phyloP scores from a whole-genome alignment of 768 basidiomycete genomes.

The Daedaleopsis nitida region DNA sequence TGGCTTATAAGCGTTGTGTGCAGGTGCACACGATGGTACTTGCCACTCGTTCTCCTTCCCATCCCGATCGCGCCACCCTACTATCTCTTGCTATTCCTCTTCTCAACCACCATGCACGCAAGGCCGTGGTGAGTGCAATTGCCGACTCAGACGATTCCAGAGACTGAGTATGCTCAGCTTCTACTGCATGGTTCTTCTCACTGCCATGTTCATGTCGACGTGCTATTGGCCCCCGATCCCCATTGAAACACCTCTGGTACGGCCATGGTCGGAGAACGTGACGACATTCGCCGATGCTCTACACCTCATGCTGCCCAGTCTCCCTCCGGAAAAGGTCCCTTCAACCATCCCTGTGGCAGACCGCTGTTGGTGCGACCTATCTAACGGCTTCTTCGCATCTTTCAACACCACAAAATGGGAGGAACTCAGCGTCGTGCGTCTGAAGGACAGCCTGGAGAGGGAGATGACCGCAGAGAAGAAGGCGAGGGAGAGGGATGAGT shows the following conservation, averaged over 20 bases:
- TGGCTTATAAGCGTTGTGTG: not conserved
- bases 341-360: slow-evolving; percentile 67
- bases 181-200: slow-evolving; percentile 82
- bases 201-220: slow-evolving; percentile 82
- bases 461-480: slow-evolving; percentile 24
- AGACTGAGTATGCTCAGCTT: slow-evolving; percentile 48
- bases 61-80: slow-evolving; percentile 80
- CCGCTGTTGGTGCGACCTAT: slow-evolving; percentile 87
- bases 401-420: slow-evolving; percentile 82
- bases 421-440: slow-evolving; percentile 55
- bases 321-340: slow-evolving; percentile 47
- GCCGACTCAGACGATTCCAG: too few relatives aligned
- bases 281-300: slow-evolving; percentile 74
- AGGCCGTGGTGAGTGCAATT: slow-evolving; percentile 69
- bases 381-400: slow-evolving; percentile 69
- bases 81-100: slow-evolving; percentile 75
- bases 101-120: slow-evolving; percentile 79
- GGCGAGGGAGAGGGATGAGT: slow-evolving; percentile 1
- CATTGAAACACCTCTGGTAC: slow-evolving; percentile 58
- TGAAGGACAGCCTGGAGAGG: slow-evolving; percentile 39
- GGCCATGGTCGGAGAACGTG: slow-evolving; percentile 69
- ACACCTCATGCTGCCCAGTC: slow-evolving; percentile 39
- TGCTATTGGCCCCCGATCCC: slow-evolving; percentile 90
- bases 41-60: slow-evolving; percentile 75
- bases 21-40: slow-evolving; percentile 88